Evolutionary conservation across 2,329 filamentous ascomycete genomes (phyloP).

Genomic region (Ceratocystis harringtonii): DNA sequence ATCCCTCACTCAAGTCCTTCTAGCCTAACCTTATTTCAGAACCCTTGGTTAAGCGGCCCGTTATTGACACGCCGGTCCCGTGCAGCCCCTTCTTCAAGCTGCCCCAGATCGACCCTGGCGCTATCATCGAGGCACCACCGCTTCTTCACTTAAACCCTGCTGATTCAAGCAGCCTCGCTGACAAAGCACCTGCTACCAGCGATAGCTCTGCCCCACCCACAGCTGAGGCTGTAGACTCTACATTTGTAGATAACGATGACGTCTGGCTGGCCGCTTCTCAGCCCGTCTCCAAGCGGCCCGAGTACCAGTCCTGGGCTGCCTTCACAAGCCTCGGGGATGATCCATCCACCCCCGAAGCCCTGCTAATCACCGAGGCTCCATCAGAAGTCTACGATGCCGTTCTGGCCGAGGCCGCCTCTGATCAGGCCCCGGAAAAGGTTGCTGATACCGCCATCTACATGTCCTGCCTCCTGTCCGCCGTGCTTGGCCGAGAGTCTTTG

Average conservation of each 20-base stretch:
- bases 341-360: constrained; percentile 28
- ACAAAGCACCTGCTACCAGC: not conserved
- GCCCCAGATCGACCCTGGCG: constrained; percentile 15
- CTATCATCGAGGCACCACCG: not conserved
- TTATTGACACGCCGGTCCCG: constrained; percentile 10
- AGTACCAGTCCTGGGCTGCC: constrained; percentile 53
- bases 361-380: constrained; percentile 55
- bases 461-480: constrained; percentile 47
- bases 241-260: constrained; percentile 21
- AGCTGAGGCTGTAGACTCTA: not conserved
- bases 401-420: constrained; percentile 28
- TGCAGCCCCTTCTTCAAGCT: constrained; percentile 15
- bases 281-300: constrained; percentile 23
- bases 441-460: constrained; percentile 35
- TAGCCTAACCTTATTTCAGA: not conserved
- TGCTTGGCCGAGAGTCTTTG: constrained; percentile 55
- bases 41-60: constrained; percentile 1
- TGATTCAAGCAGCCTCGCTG: not conserved
- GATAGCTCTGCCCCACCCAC: not conserved
- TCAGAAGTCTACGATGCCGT: constrained; percentile 50
- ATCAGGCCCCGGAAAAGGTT: constrained; percentile 27
- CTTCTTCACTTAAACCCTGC: constrained; percentile 6
- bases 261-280: constrained; percentile 35
- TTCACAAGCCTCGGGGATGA: constrained; percentile 32
- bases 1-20: constrained; percentile 20